Conservation (phyloP, 2,329 filamentous ascomycete genomes). For the Exophiala sp. region DNA sequence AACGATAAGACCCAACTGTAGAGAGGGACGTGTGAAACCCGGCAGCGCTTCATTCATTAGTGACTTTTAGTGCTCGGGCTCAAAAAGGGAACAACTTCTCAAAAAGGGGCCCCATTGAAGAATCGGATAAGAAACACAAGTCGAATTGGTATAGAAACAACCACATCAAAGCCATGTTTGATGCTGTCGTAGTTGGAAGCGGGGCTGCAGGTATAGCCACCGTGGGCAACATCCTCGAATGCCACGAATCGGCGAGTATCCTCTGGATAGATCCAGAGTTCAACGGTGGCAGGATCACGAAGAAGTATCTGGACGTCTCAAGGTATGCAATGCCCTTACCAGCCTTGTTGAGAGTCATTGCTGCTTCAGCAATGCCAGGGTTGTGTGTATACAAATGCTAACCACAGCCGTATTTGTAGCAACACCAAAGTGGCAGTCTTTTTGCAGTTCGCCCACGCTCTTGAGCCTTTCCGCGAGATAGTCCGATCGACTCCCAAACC, state of each 20-base stretch:
- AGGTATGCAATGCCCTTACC: conserved; percentile 34
- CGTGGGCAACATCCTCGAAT: conserved; percentile 60
- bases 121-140: too few species aligned
- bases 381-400: background rate
- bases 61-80: too few species aligned
- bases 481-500: conserved; percentile 46
- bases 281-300: conserved; percentile 51
- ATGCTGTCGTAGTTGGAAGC: conserved; percentile 57
- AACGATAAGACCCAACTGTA: too few species aligned
- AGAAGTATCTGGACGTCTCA: conserved; percentile 59
- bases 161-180: conserved; percentile 51
- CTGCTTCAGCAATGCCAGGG: too few species aligned
- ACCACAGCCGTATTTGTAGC: conserved; percentile 30
- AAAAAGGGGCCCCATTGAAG: too few species aligned
- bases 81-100: too few species aligned
- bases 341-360: too few species aligned
- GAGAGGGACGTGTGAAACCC: too few species aligned
- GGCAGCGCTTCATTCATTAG: too few species aligned
- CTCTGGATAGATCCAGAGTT: conserved; percentile 60
- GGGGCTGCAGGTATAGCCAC: conserved; percentile 59
- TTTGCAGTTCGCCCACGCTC: conserved; percentile 53
- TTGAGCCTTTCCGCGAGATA: conserved; percentile 53
- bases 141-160: too few species aligned
- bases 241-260: conserved; percentile 47
- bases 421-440: conserved; percentile 63